Evolutionary conservation across 805 yeast species (phyloP), one percentile per base, ranked within the genome.

Genomic region (Zygotorulaspora chibaensis): DNA sequence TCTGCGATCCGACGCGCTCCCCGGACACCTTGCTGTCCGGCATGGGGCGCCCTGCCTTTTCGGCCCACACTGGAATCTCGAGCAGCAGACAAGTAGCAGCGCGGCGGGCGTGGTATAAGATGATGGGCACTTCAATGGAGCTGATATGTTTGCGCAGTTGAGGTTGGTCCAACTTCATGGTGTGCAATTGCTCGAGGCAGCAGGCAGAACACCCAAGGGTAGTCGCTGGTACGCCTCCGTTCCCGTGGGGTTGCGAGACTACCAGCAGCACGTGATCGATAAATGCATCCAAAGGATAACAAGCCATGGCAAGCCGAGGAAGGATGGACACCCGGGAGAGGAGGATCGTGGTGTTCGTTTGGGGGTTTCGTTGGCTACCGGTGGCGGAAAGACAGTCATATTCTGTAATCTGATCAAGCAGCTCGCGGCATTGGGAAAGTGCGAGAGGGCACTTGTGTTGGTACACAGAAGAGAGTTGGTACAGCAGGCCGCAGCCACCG

Each of bases 321-420:
- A 20, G 25, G 25, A 20, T 20, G 25, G 25, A 7, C 25, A 20
- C 7, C 47, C 55, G 0, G 81, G 83, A 1, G 54, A 64, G 2
- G 64, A 72, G 15, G 40, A 31, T 11, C 3, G 16, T 8, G 18
- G 5, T n/a, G 36, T 33, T 20, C 70, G 93, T 39, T 76, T 88
- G 0, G 96, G 91, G 0, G 89, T 88, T 1, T 84, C 88, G 25
- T 63, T 90, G 31, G 96, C 96, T 11, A 91, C 98, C 0, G 98
- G 98, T 0, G 93, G 96, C 10, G 98, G 98, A 4, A 90, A 90
- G 57, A 90, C 97, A 0, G 87, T 88, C 10, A 80, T 87, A 1
- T 84, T 87, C 59, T 64, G 85, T 0, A 75, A 75, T 51, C 53
- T 84, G 35, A 75, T 84, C 2, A 74, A 78, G 0, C 58, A 67